Evolutionary conservation across 371 early-diverging fungal species (phyloP), one percentile per base, ranked within the genome.

Genomic region (Mucor indicus): DNA sequence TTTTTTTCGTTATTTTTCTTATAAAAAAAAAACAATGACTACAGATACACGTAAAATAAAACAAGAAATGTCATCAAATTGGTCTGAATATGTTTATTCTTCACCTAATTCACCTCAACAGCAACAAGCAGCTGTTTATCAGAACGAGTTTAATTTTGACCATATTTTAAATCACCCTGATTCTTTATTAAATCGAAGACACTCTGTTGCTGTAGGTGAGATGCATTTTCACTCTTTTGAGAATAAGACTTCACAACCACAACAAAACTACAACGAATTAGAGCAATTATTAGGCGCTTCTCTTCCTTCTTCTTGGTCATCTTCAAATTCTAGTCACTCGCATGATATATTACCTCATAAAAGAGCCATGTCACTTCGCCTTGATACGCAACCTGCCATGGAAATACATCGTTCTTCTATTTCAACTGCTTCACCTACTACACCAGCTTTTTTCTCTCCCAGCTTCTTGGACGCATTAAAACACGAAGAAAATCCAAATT

Each of bases 391-490:
- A 27, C 57, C 31, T 17, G 39, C 42, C 17, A 19, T 19, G 5
- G 50, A 50, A 19, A 35, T 50, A 24, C 47, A 38, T 13, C 53
- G 21, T 36, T 32, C 40, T 27, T 57, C 44, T 22, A 41, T 37
- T 47, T 54, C 48, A 35, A 44, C 29, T 25, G 48, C 57, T 9
- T 57, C 67, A 10, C 79, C 80, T 3, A 69, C 73, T 8, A 84
- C 83, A 8, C 83, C 83, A 0, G 78, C 75, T 16, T 80, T 83
- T 63, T 83, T 83, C 35, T 76, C 84, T 19, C 82, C 84, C 13
- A 76, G 76, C 24, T 82, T 83, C 36, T 60, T 78, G 27, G 81
- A 82, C 25, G 78, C 84, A 20, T 55, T 81, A n/a, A 74, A 76
- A 44, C 70, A 78, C 22, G 67, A 69, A 13, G 57, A 53, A 7